These are phyloP conservation scores for Colletotrichum zoysiae DNA, from an alignment of 2,329 filamentous ascomycete species.

Conservation along the genomic window DNA sequence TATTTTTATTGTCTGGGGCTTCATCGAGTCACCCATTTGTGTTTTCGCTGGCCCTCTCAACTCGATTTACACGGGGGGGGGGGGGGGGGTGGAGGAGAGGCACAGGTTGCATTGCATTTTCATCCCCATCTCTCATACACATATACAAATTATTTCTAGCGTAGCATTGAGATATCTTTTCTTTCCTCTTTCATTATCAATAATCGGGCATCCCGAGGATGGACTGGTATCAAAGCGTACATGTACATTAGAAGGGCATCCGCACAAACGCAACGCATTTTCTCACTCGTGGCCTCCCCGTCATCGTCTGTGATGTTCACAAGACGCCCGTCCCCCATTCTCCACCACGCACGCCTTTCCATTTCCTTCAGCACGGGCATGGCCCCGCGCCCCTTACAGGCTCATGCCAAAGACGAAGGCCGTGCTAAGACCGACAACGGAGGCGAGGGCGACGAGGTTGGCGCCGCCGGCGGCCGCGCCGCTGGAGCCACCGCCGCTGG, in stretches of 20 bases:
- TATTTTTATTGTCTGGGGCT: neutral
- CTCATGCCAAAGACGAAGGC: slow-evolving; percentile 54
- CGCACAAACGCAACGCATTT: slow-evolving; percentile 26
- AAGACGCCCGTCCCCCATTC: neutral
- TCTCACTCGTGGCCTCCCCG: slow-evolving; percentile 18
- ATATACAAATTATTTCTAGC: neutral
- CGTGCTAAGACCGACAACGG: slow-evolving; percentile 54
- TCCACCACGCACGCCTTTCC: neutral
- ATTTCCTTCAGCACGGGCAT: too few species aligned
- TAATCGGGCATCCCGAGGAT: slow-evolving; percentile 14
- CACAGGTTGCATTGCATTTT: neutral
- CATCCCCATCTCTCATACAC: slow-evolving; percentile 6
- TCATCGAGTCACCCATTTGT: neutral
- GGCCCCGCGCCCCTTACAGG: slow-evolving; percentile 45
- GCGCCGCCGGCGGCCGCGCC: slow-evolving; percentile 43
- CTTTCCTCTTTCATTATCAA: slow-evolving; percentile 9
- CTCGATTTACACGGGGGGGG: slow-evolving; percentile 4
- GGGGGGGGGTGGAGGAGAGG: too few species aligned
- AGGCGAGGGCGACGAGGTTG: slow-evolving; percentile 48
- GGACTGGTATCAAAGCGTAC: slow-evolving; percentile 40
- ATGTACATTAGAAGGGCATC: slow-evolving; percentile 37
- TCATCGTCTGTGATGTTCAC: slow-evolving; percentile 4
- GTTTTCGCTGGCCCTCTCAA: neutral
- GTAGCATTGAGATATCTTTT: slow-evolving; percentile 9
- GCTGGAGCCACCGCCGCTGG: slow-evolving; percentile 12